Conservation (phyloP, 306 rosid genomes). For the Ziziphus jujuba region DNA sequence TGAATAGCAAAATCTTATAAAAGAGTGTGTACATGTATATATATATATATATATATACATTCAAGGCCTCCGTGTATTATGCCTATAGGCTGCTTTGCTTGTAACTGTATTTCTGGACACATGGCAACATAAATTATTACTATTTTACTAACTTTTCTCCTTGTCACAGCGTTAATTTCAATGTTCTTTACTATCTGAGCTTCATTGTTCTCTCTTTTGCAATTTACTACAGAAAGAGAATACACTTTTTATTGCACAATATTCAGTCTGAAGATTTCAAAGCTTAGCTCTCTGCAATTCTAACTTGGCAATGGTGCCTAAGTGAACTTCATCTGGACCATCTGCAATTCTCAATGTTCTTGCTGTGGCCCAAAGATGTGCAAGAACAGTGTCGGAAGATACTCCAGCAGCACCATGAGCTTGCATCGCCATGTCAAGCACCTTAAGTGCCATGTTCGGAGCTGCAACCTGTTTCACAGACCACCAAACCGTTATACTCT, state of each 20-base stretch:
- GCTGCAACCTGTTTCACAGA: conserved; percentile 73
- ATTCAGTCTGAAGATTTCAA: conserved; percentile 25
- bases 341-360: conserved; percentile 91
- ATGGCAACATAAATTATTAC: no score
- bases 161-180: no score
- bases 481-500: conserved; percentile 17
- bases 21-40: no score
- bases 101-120: no score
- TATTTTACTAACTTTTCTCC: no score
- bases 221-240: not conserved
- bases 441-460: conserved; percentile 84
- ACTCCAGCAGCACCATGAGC: conserved; percentile 92
- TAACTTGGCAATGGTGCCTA: conserved; percentile 92
- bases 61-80: no score
- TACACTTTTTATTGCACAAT: not conserved
- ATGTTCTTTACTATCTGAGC: no score
- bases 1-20: no score
- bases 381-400: conserved; percentile 83
- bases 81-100: no score
- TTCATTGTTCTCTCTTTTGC: not conserved
- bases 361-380: conserved; percentile 90
- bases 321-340: conserved; percentile 98
- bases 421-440: conserved; percentile 96
- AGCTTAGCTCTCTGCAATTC: conserved; percentile 76
- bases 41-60: no score